Evolutionary conservation across 305 asterid species (phyloP).

Genomic region (Fraxinus latifolia): DNA sequence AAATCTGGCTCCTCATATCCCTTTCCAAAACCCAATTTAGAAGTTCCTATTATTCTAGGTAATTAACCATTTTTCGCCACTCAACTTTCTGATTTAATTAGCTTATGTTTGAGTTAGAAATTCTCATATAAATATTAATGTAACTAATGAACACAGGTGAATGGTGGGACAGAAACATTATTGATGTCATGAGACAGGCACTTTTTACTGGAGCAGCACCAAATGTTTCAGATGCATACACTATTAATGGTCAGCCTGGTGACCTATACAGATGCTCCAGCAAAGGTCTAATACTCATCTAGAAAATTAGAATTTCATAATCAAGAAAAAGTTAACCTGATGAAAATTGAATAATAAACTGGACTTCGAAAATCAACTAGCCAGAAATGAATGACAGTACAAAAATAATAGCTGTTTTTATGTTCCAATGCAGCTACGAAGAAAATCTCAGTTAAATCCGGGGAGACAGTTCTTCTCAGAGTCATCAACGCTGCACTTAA

Average conservation of each 20-base stretch:
- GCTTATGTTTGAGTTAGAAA: background rate
- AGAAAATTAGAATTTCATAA: background rate
- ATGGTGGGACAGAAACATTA: slow-evolving; percentile 45
- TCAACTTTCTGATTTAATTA: background rate
- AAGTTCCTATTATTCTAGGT: slow-evolving; percentile 50
- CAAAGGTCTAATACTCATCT: slow-evolving; percentile 29
- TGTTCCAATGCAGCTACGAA: slow-evolving; percentile 32
- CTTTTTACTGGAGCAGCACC: slow-evolving; percentile 46
- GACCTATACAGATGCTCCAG: slow-evolving; percentile 50
- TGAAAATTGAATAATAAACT: background rate
- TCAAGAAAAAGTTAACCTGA: background rate
- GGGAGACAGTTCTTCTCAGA: slow-evolving; percentile 46
- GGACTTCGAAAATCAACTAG: background rate
- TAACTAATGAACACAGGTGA: slow-evolving; percentile 34
- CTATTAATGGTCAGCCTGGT: slow-evolving; percentile 56
- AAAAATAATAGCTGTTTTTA: background rate
- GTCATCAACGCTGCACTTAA: slow-evolving; percentile 65
- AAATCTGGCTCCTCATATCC: slow-evolving; percentile 39
- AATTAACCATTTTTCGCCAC: background rate
- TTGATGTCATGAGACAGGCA: slow-evolving; percentile 34
- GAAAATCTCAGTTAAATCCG: slow-evolving; percentile 38
- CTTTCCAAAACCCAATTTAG: slow-evolving; percentile 37
- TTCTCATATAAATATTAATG: background rate
- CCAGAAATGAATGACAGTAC: background rate
- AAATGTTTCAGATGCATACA: slow-evolving; percentile 47